A percentile compares a stretch with the other conserved stretches of the same genome.
These are phyloP conservation scores for Sporisorium sorghi DNA, from an alignment of 1,284 basidiomycete genomes.

Conservation along the genomic window DNA sequence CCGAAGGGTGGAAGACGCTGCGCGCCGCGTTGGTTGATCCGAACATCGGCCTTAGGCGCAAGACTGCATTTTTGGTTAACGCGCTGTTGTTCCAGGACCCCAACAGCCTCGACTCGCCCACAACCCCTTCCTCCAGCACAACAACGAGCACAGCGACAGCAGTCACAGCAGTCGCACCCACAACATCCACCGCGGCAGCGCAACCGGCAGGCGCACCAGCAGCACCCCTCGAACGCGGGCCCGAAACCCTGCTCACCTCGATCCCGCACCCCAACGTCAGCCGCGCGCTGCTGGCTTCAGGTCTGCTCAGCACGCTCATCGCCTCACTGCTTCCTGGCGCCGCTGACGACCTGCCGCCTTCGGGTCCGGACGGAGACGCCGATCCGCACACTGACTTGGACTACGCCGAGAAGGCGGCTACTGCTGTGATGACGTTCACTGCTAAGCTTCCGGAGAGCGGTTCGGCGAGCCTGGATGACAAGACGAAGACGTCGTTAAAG, in stretches of 20 bases:
- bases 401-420: conserved; percentile 82
- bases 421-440: conserved; percentile 71
- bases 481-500: conserved; percentile 6
- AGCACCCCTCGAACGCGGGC: conserved; percentile 64
- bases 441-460: conserved; percentile 10
- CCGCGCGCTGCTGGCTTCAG: conserved; percentile 61
- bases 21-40: conserved; percentile 78
- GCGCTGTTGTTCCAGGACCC: conserved; percentile 77
- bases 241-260: conserved; percentile 54
- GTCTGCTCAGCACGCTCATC: conserved; percentile 60
- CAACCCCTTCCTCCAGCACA: conserved; percentile 67
- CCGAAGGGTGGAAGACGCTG: conserved; percentile 80
- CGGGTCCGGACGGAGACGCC: conserved; percentile 78
- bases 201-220: conserved; percentile 7
- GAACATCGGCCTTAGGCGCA: conserved; percentile 81
- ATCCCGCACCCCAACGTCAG: conserved; percentile 59
- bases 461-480: conserved; percentile 1
- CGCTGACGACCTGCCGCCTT: conserved; percentile 68
- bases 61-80: conserved; percentile 85
- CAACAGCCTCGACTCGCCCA: conserved; percentile 65
- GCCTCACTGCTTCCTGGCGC: conserved; percentile 55
- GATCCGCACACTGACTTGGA: conserved; percentile 77
- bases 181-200: conserved; percentile 6
- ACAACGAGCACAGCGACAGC: conserved; percentile 61
- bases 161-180: conserved; percentile 19